Evolutionary conservation across 768 basidiomycete species (phyloP), one percentile per base, ranked within the genome.

Genomic region (Naganishia antarctica): DNA sequence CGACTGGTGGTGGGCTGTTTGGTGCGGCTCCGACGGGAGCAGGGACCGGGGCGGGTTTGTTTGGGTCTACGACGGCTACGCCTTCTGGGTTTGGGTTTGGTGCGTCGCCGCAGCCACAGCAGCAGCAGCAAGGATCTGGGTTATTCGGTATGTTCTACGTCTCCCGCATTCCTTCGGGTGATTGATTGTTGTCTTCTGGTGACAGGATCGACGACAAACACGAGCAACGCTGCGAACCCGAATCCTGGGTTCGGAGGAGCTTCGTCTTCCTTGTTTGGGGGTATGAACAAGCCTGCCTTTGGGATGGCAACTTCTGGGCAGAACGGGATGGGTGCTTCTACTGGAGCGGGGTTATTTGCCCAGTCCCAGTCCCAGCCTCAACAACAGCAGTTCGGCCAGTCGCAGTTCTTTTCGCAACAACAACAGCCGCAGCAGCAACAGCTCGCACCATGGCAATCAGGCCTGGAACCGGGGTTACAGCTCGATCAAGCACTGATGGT

Each of bases 361-460:
- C 63, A 68, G 23, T 41, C 26, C 7, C 43, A 46, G 46, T n/a
- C n/a, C n/a, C 60, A 57, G 21, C 61, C 57, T 16, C 59, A 58
- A 15, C 51, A 64, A 15, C 68, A 69, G 45, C 66, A 59, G 29
- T 43, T 46, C 6, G 43, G 31, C 8, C 63, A 64, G 31, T 58
- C 45, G 1, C 63, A 64, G 31, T 15, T 57, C 23, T 41, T 28
- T n/a, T 25, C 16, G 2, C 49, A 63, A 23, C 63, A 45, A 26
- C 51, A 58, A 23, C 63, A 64, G 63, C 37, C 37, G 26, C 63
- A 64, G 28, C 57, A 58, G 25, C 63, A 64, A 26, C 49, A 53
- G n/a, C 37, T 34, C 8, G 50, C 63, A 28, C 63, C 63, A 16
- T 64, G 63, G 63, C 45, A 51, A 16, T 57, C 50, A n/a, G 63